phyloP scores from a whole-genome alignment of 192 early-diverging fungal species.

The Polychytrium aggregatum region DNA sequence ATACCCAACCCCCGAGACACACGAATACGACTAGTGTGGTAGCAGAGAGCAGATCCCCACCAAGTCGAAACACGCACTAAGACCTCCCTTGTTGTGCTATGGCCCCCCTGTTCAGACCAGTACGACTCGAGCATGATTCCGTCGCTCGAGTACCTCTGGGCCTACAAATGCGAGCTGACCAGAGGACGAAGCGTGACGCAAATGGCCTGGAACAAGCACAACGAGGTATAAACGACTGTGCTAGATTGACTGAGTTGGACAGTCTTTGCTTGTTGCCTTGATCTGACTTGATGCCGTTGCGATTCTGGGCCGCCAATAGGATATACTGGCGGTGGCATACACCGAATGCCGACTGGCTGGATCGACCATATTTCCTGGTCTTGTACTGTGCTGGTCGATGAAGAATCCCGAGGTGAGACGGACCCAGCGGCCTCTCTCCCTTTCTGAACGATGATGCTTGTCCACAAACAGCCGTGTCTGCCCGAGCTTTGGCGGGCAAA shows the following conservation, averaged over 20 bases:
- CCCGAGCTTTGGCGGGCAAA: no score
- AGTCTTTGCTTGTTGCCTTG: not conserved
- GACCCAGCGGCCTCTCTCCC: no score
- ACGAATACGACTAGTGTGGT: no score
- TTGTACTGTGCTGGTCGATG: constrained; percentile 42
- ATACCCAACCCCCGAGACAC: no score
- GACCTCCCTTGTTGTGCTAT: no score
- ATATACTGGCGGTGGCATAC: constrained; percentile 47
- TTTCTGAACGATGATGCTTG: no score
- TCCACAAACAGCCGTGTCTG: no score
- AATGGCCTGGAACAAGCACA: constrained; percentile 48
- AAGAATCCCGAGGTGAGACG: constrained; percentile 44
- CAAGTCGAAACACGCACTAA: no score
- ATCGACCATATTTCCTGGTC: constrained; percentile 18
- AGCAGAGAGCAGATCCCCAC: no score
- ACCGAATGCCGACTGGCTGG: constrained; percentile 27
- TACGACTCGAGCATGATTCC: constrained; percentile 31
- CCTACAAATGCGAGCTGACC: constrained; percentile 42
- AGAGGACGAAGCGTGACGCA: constrained; percentile 33
- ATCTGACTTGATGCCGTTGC: not conserved
- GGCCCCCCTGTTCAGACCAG: no score
- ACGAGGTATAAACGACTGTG: constrained; percentile 33
- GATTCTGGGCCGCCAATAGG: no score
- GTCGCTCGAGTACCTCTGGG: constrained; percentile 37
- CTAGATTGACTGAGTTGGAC: no score